phyloP scores from a whole-genome alignment of 495 filamentous ascomycete species.

The Aspergillus asperescens region DNA sequence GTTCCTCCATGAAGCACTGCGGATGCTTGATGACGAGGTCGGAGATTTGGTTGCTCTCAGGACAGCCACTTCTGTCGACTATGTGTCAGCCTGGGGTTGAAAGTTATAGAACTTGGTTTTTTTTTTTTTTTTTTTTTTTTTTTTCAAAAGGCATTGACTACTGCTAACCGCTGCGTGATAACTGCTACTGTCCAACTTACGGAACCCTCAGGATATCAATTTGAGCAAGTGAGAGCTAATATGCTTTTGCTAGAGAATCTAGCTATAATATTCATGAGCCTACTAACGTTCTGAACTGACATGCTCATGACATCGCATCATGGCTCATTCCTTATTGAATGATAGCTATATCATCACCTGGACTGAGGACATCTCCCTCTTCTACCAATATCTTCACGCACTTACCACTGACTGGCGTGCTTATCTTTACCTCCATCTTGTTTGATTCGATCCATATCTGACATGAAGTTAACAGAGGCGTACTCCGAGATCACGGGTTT shows the following conservation, averaged over 20 bases:
- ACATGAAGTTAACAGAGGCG: not conserved
- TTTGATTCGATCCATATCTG: slow-evolving; percentile 7
- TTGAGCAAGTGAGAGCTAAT: too few species aligned
- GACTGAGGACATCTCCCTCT: slow-evolving; percentile 1
- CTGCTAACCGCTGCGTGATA: too few species aligned
- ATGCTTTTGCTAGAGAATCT: too few species aligned
- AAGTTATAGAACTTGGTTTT: too few species aligned
- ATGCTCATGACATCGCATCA: not conserved
- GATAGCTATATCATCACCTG: slow-evolving; percentile 5
- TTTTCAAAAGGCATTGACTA: too few species aligned
- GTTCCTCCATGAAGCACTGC: slow-evolving; percentile 19
- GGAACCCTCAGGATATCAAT: too few species aligned
- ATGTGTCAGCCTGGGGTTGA: not conserved
- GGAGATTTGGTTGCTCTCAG: slow-evolving; percentile 17
- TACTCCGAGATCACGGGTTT: not conserved
- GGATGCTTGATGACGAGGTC: slow-evolving; percentile 19
- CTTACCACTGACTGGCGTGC: not conserved
- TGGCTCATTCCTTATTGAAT: not conserved
- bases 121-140: too few species aligned
- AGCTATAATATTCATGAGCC: too few species aligned
- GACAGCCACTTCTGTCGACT: slow-evolving; percentile 10
- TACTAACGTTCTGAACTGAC: too few species aligned
- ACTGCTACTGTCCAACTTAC: too few species aligned
- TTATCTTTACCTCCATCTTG: slow-evolving; percentile 6
- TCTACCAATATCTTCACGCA: not conserved